phyloP scores from a whole-genome alignment of 371 early-diverging fungal genomes.

The Syncephalis fuscata region DNA sequence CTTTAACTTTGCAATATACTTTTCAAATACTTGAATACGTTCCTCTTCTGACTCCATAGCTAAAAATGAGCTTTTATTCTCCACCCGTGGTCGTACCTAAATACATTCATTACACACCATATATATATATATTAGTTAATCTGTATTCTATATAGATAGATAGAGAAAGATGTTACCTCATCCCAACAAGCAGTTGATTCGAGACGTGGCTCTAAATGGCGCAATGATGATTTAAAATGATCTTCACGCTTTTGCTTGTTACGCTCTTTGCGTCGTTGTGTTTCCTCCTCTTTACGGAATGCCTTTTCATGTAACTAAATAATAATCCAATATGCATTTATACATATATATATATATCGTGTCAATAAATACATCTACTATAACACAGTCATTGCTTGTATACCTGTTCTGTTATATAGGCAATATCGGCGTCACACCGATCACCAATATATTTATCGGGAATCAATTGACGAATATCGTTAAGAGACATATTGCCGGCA shows the following conservation, averaged over 20 bases:
- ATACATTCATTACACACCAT: no score
- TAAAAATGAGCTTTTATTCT: slow-evolving; percentile 32
- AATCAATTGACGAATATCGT: slow-evolving; percentile 10
- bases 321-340: not conserved
- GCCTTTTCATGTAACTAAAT: slow-evolving; percentile 43
- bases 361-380: no score
- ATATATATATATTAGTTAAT: no score
- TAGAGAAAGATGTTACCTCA: no score
- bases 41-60: slow-evolving; percentile 43
- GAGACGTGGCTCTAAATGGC: slow-evolving; percentile 40
- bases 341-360: no score
- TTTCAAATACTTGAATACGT: slow-evolving; percentile 58
- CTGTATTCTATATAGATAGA: no score
- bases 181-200: slow-evolving; percentile 47
- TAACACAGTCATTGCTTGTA: not conserved
- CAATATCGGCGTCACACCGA: slow-evolving; percentile 16
- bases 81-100: slow-evolving; percentile 26
- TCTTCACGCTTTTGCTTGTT: slow-evolving; percentile 51
- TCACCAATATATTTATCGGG: slow-evolving; percentile 12
- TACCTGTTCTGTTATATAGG: slow-evolving; percentile 28
- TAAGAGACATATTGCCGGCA: slow-evolving; percentile 26
- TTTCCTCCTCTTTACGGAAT: slow-evolving; percentile 41
- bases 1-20: slow-evolving; percentile 41
- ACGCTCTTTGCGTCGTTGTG: slow-evolving; percentile 49
- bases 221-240: slow-evolving; percentile 49